Evolutionary conservation across 202 grass and related monocot species (phyloP), one percentile per base, ranked within the genome.

Genomic region (Schoenoplectus triqueter): DNA sequence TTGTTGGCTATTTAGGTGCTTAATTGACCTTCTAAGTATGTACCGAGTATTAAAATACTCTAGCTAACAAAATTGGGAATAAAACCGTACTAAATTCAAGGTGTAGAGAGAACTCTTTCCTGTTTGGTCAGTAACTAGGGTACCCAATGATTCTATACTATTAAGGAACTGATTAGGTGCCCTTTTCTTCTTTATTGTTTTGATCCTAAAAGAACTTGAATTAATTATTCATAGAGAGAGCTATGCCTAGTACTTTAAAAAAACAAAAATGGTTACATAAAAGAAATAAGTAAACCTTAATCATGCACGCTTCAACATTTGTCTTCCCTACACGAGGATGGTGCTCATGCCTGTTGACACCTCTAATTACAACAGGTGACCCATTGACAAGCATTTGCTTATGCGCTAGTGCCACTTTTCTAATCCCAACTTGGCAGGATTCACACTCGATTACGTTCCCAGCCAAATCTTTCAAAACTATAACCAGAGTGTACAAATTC

Each of bases 371-470:
- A 90, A 95, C 91, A 89, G 95, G 91, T 51, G 45, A 86, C 70
- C 95, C 92, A 92, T 98, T 98, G 60, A 98, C 85, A 82, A 98
- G 95, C 92, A 98, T 92, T 75, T 98, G 87, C 80, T 98, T 98
- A 60, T 91, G 87, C 61, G 78, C 89, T 84, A 89, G 78, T 63
- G 88, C 89, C 85, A 98, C 88, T 72, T 92, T 87, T 60, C 95
- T 89, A 52, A 98, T 95, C 45, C 95, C 95, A 79, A 98, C 87
- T 90, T 98, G 92, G 73, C 95, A 98, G 72, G 95, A 95, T 82
- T 95, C 95, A 47, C 95, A 98, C 31, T 98, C 95, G 57, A 98
- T 89, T 85, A 98, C 60, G 67, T 89, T 95, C 50, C 92, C 95
- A 82, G 92, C 69, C 39, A 87, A 86, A 95, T 95, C 92, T 98